Base-by-base conservation (phyloP, 179 eudicot genomes). In the Silene noctiflora region DNA sequence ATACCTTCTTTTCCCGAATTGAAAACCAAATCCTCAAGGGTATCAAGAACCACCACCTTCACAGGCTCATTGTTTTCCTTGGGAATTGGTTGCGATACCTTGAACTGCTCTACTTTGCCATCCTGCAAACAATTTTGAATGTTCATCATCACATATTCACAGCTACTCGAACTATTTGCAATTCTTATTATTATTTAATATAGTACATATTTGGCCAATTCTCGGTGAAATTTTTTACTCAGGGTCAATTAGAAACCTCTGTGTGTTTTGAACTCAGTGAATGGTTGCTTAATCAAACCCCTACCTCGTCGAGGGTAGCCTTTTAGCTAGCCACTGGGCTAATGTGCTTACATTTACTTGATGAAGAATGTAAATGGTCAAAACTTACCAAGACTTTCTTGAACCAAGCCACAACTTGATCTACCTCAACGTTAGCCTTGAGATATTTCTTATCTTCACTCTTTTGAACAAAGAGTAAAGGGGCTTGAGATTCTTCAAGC, bases 1-100 rank as follows among this genome's bases (percentile, higher is more conserved):
- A 4, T 66, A 93, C 98, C 96, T 68, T 93, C 86, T 78, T 91
- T 87, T 44, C 89, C 85, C n/a, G 96, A 91, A 44, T 88, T 87
- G 64, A 86, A 75, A 48, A 93, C 89, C 69, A 89, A 55, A 74
- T 93, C 96, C 20, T 88, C 76, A 4, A 93, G 70, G 82, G 44
- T 93, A 68, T 90, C 87, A 48, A 84, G 89, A 42, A 93, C 98
- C 4, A 90, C 94, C 35, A 89, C 91, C 88, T 93, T 93, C 20
- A 93, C 93, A 25, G 95, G 95, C 81, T 93, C 95, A 24, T 88
- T 80, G 74, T 91, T 91, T 58, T 77, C 87, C 72, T 81, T 81
- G n/a, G 98, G 98, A 66, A 93, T 85, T 27, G 91, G 88, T 72
- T 93, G 86, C n/a, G 97, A 93, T 67, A 82, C 87, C 51, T 60